Conservation (phyloP, 1,284 basidiomycete genomes). For the Pterulicium gracile region DNA sequence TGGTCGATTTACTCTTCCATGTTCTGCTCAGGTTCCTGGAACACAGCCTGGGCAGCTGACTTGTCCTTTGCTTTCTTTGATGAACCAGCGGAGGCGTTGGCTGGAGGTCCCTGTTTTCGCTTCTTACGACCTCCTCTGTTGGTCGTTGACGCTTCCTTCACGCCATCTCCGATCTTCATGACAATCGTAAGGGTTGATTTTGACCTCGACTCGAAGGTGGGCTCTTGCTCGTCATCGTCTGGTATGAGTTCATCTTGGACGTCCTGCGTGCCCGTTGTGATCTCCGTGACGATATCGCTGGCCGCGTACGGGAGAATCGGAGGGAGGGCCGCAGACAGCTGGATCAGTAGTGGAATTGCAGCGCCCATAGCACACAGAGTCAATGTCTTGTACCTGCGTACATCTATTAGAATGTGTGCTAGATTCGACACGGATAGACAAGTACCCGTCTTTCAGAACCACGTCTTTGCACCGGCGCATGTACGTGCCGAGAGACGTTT, state of each 20-base stretch:
- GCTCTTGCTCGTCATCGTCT: slow-evolving; percentile 65
- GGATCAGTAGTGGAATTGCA: slow-evolving; percentile 75
- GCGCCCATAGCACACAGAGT: slow-evolving; percentile 79
- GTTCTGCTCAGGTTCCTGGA: slow-evolving; percentile 28
- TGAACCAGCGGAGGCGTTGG: slow-evolving; percentile 15
- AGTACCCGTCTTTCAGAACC: slow-evolving; percentile 66
- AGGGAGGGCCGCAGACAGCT: slow-evolving; percentile 64
- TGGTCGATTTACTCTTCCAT: slow-evolving; percentile 24
- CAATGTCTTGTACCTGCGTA: slow-evolving; percentile 57
- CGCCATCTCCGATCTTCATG: slow-evolving; percentile 50
- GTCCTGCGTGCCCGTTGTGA: slow-evolving; percentile 66
- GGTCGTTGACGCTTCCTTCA: slow-evolving; percentile 25
- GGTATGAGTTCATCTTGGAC: slow-evolving; percentile 74
- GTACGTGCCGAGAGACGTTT: slow-evolving; percentile 64
- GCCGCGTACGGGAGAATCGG: slow-evolving; percentile 59
- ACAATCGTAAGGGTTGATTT: slow-evolving; percentile 57
- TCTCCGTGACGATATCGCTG: slow-evolving; percentile 56
- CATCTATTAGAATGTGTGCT: not conserved
- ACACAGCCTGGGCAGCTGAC: slow-evolving; percentile 12
- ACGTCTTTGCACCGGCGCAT: slow-evolving; percentile 71
- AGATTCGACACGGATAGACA: not conserved
- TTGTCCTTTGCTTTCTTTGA: slow-evolving; percentile 8
- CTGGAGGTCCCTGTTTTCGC: slow-evolving; percentile 5
- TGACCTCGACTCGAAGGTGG: slow-evolving; percentile 50
- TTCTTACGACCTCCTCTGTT: not conserved